These are phyloP conservation scores for Acorus gramineus DNA, from an alignment of 106 monocot species.

Conservation along the genomic window DNA sequence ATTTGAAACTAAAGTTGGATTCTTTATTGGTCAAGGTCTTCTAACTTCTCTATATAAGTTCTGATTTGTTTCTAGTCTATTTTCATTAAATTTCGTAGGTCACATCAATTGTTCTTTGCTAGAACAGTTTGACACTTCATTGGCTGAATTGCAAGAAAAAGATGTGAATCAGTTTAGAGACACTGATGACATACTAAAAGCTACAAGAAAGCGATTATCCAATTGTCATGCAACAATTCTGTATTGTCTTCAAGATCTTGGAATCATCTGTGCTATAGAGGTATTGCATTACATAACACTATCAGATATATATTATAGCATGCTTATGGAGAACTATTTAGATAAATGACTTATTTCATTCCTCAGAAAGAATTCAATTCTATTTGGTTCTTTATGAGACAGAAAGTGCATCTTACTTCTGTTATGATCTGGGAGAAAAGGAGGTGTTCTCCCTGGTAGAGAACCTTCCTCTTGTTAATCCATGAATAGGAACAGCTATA, in stretches of 20 bases:
- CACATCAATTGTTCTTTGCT: slow-evolving; percentile 4
- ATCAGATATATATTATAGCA: no score
- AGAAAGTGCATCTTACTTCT: no score
- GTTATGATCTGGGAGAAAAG: no score
- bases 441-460: no score
- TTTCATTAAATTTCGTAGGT: background rate
- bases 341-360: no score
- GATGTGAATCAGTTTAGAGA: slow-evolving; percentile 24
- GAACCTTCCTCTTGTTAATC: no score
- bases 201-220: slow-evolving; percentile 32
- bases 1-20: slow-evolving; percentile 31
- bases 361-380: no score
- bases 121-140: slow-evolving; percentile 45
- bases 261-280: slow-evolving; percentile 65
- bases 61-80: no score
- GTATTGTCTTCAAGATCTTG: slow-evolving; percentile 69
- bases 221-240: slow-evolving; percentile 43
- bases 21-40: slow-evolving; percentile 38
- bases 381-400: no score
- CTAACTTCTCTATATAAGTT: background rate
- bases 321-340: no score
- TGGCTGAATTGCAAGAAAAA: slow-evolving; percentile 22
- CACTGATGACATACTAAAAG: slow-evolving; percentile 27
- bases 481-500: no score
- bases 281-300: slow-evolving; percentile 16